phyloP scores from a whole-genome alignment of 2,329 filamentous ascomycete species.

The Acephala macrosclerotiorum region DNA sequence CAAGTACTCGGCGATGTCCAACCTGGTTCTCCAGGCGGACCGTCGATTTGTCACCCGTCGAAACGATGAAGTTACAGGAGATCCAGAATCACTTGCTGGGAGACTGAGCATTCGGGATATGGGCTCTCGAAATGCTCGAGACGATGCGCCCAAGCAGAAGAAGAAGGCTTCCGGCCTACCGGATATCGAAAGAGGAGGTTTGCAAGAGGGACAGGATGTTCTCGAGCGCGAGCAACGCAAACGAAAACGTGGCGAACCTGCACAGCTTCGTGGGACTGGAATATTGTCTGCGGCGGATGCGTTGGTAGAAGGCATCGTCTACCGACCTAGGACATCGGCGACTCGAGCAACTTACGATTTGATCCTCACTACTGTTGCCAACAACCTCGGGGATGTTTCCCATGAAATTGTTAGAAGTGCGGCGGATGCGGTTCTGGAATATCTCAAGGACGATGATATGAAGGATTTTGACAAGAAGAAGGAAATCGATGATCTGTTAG shows the following conservation, averaged over 20 bases:
- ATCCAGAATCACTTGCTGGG: constrained; percentile 95
- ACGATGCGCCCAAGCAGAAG: constrained; percentile 82
- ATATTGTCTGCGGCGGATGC: constrained; percentile 86
- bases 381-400: constrained; percentile 88
- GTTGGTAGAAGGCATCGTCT: constrained; percentile 88
- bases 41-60: constrained; percentile 92
- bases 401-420: constrained; percentile 93
- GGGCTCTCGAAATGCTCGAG: constrained; percentile 83
- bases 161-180: constrained; percentile 71
- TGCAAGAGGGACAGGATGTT: constrained; percentile 84
- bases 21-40: constrained; percentile 99
- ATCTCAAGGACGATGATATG: constrained; percentile 91
- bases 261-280: constrained; percentile 74
- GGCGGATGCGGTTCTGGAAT: constrained; percentile 89
- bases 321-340: constrained; percentile 88
- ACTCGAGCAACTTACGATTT: constrained; percentile 94
- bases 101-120: constrained; percentile 94
- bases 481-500: constrained; percentile 92
- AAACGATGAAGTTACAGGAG: constrained; percentile 93
- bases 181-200: constrained; percentile 75
- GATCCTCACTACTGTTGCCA: constrained; percentile 89
- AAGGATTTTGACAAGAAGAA: constrained; percentile 99
- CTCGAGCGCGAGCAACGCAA: constrained; percentile 86
- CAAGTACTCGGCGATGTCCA: constrained; percentile 99
- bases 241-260: constrained; percentile 77